Evolutionary conservation across 1,284 basidiomycete species (phyloP).

Genomic region (Austroboletus novae-zelandiae): DNA sequence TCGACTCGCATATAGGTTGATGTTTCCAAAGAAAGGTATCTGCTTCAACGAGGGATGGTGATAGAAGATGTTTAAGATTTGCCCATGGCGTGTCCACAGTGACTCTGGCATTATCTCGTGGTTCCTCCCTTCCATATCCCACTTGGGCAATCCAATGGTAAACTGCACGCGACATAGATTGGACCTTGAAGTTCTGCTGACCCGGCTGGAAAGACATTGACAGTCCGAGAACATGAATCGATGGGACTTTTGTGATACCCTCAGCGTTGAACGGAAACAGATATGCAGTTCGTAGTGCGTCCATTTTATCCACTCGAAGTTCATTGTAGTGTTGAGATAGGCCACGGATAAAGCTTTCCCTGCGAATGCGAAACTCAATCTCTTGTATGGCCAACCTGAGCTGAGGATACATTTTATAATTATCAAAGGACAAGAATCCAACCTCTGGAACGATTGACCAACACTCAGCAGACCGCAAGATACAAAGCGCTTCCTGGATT

Average conservation of each 20-base stretch:
- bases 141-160: background rate
- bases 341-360: background rate
- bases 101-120: background rate
- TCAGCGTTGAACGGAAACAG: background rate
- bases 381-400: background rate
- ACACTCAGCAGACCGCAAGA: conserved; percentile 38
- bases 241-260: background rate
- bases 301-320: background rate
- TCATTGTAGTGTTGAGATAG: no score
- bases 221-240: no score
- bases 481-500: conserved; percentile 43
- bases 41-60: no score
- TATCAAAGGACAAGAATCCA: background rate
- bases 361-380: background rate
- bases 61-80: background rate
- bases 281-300: background rate
- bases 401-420: background rate
- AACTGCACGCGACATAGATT: background rate
- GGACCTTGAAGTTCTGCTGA: background rate
- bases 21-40: background rate
- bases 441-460: conserved; percentile 35
- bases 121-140: background rate
- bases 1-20: no score
- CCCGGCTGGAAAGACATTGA: no score
- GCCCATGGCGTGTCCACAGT: background rate